Evolutionary conservation across 257 asterid genomes (phyloP).

Genomic region (Avicennia marina): DNA sequence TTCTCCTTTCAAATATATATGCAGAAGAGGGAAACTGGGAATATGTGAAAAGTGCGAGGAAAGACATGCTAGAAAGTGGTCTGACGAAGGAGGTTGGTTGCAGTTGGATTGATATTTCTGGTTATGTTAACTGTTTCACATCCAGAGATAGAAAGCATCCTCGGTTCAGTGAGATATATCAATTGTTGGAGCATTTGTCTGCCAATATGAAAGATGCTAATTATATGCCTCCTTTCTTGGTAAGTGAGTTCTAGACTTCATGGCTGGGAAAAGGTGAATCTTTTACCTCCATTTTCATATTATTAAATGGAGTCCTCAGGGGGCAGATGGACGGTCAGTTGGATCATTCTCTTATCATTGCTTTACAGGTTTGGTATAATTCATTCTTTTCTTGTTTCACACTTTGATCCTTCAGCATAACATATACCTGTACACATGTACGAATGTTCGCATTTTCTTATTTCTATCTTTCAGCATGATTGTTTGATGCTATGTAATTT

Average conservation of each 20-base stretch:
- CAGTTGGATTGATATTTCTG: slow-evolving; percentile 78
- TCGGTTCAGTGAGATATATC: slow-evolving; percentile 34
- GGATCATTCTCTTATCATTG: slow-evolving; percentile 1
- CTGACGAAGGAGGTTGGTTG: slow-evolving; percentile 72
- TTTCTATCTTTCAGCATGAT: not conserved
- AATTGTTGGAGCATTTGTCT: slow-evolving; percentile 42
- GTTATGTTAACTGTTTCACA: slow-evolving; percentile 42
- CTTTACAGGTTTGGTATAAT: not conserved
- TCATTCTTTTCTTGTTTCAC: not conserved
- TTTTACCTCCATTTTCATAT: not conserved
- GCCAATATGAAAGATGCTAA: slow-evolving; percentile 61
- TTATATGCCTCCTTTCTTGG: slow-evolving; percentile 28
- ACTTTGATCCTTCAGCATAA: not conserved
- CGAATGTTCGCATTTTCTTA: not conserved
- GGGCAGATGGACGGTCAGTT: not conserved
- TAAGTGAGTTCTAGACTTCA: slow-evolving; percentile 27
- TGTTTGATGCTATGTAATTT: not conserved
- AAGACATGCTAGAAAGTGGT: slow-evolving; percentile 57
- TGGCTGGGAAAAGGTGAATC: slow-evolving; percentile 15
- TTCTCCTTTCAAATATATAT: slow-evolving; percentile 75
- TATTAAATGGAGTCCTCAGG: slow-evolving; percentile 11
- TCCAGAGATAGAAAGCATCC: slow-evolving; percentile 63
- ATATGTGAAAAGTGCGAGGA: slow-evolving; percentile 51
- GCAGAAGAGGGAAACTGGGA: slow-evolving; percentile 92
- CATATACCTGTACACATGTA: not conserved